Evolutionary conservation across 2,329 filamentous ascomycete genomes (phyloP).

Genomic region (Ilyonectria destructans): DNA sequence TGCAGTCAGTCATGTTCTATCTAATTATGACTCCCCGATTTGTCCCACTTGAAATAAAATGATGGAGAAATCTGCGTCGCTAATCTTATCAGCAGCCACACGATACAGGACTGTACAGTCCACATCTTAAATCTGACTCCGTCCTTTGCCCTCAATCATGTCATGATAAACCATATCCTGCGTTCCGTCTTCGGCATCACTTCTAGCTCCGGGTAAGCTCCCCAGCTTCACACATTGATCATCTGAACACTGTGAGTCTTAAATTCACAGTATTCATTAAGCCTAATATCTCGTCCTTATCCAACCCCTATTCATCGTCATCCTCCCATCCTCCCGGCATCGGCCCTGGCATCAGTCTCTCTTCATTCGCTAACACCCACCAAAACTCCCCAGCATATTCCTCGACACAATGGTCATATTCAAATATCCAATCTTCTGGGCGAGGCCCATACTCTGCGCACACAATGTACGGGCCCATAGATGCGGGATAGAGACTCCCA

Average conservation of each 20-base stretch:
- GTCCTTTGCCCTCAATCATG: slow-evolving; percentile 11
- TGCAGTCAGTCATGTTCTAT: not conserved
- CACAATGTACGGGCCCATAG: not conserved
- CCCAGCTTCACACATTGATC: not conserved
- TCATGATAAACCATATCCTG: slow-evolving; percentile 9
- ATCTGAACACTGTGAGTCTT: not conserved
- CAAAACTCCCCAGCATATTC: slow-evolving; percentile 22
- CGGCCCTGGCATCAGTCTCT: slow-evolving; percentile 5
- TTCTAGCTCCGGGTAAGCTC: slow-evolving; percentile 26
- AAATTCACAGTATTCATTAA: too few species aligned
- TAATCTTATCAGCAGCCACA: slow-evolving; percentile 11
- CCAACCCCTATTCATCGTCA: not conserved
- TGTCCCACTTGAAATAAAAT: not conserved
- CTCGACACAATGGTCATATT: slow-evolving; percentile 14
- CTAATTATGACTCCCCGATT: not conserved
- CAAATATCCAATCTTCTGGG: slow-evolving; percentile 19
- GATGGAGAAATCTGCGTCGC: slow-evolving; percentile 17
- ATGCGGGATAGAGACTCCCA: not conserved
- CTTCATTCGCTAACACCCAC: not conserved
- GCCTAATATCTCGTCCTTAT: not conserved
- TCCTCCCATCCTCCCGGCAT: slow-evolving; percentile 27
- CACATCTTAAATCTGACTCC: not conserved
- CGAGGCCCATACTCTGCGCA: slow-evolving; percentile 19
- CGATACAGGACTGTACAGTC: not conserved
- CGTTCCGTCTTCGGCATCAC: slow-evolving; percentile 20